Conservation (phyloP, 2,329 filamentous ascomycete genomes). For the Aureobasidium namibiae region DNA sequence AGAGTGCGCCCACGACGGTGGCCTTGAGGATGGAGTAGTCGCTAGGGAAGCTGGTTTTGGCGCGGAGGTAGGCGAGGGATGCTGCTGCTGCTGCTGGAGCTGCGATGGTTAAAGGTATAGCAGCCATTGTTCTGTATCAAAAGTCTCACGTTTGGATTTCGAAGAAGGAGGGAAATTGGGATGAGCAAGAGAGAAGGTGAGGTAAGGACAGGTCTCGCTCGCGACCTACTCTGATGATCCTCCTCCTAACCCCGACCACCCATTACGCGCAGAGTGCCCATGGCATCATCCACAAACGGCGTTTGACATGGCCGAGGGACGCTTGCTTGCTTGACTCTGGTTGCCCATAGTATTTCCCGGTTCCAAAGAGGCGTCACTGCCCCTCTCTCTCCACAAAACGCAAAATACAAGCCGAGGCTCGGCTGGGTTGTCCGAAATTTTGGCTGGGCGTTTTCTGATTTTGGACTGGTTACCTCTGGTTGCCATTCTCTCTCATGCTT, state of each 20-base stretch:
- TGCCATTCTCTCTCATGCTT: no score
- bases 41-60: constrained; percentile 56
- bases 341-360: no score
- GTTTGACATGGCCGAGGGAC: background rate
- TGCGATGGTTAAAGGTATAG: constrained; percentile 11
- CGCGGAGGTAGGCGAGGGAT: constrained; percentile 70
- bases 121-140: background rate
- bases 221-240: background rate
- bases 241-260: no score
- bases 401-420: no score
- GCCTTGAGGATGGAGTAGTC: constrained; percentile 51
- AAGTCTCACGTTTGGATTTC: background rate
- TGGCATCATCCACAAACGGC: background rate
- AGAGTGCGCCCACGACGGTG: constrained; percentile 39
- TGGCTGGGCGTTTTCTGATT: no score
- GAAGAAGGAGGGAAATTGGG: background rate
- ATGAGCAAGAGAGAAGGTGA: background rate
- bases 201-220: background rate
- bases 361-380: no score
- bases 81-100: constrained; percentile 50
- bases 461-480: no score
- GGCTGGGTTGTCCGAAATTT: no score
- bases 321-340: no score
- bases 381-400: no score
- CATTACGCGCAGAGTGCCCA: background rate